Base-by-base conservation (phyloP, 371 early-diverging fungal genomes). In the Mucor lusitanicus region DNA sequence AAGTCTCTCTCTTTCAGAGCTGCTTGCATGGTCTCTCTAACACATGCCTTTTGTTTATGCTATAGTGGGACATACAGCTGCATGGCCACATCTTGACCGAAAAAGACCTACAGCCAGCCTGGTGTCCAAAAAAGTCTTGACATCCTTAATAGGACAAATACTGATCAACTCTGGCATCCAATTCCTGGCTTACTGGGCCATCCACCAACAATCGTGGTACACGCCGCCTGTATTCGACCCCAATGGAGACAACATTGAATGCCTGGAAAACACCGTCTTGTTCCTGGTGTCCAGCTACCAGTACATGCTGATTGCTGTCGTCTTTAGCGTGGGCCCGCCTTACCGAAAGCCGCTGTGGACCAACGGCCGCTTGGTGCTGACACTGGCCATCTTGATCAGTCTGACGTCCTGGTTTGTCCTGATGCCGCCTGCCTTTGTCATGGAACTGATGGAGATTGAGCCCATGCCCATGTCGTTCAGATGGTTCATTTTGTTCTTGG, bases 271-370 rank as follows among this genome's bases (percentile, higher is more conserved):
- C 77, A 94, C 97, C 6, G 89, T 86, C 4, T 81, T 99, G 58
- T 99, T 98, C 75, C 68, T 95, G 62, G 48, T 94, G 6, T 93
- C 95, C 17, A 90, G 91, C 61, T 99, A 90, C 76, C 97, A 97
- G 81, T 99, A 99, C 78, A 83, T 98, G 25, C 77, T 91, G 8
- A 87, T 93, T 15, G 98, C 96, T 1, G 82, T 92, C 28, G 94
- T 96, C 21, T 96, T 97, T 69, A 95, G 94, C 77, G 94, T 93
- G 3, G 99, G 99, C 0, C 94, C 94, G 23, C 99, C 98, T 1
- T 98, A 95, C 68, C 88, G 98, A 42, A 85, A 92, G 73, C 80
- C 92, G 0, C 81, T 95, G 57, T 84, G 85, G 72, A 89, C 86
- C 28, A 99, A 97, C 79, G 80, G 91, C 88, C 75, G 82, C 12